Percentiles rank a stretch among this genome's conserved stretches.
Evolutionary conservation across 2,329 filamentous ascomycete genomes (phyloP).

Genomic region (Trichoderma cornu-damae): DNA sequence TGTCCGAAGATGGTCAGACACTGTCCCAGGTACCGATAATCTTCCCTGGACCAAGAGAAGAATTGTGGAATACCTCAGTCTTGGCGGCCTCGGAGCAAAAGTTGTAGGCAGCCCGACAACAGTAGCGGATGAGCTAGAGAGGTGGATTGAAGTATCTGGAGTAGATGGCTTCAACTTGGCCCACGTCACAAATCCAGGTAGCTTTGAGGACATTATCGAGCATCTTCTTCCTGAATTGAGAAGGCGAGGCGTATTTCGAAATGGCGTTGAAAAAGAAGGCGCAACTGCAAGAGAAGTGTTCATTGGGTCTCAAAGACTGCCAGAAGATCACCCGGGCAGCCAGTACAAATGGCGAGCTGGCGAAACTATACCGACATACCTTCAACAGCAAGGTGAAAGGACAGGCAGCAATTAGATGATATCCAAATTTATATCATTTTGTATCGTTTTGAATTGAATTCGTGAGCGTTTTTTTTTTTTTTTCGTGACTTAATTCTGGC

Average conservation of each 20-base stretch:
- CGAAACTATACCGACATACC: constrained; percentile 6
- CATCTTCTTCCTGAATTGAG: constrained; percentile 58
- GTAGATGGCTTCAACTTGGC: constrained; percentile 35
- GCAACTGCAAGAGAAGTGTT: constrained; percentile 21
- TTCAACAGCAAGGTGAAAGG: neutral
- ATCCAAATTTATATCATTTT: neutral
- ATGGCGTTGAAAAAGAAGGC: constrained; percentile 17
- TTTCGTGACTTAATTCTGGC: neutral
- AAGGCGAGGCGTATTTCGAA: constrained; percentile 23
- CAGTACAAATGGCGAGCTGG: constrained; percentile 19
- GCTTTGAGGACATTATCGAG: constrained; percentile 58
- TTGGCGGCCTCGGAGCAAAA: constrained; percentile 46
- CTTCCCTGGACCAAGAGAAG: constrained; percentile 51
- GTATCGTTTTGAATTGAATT: neutral
- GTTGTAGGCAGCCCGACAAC: constrained; percentile 40
- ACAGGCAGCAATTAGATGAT: neutral
- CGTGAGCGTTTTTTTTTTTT: neutral
- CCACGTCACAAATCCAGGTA: constrained; percentile 47
- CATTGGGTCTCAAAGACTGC: constrained; percentile 18
- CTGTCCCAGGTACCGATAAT: constrained; percentile 18
- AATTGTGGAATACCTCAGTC: constrained; percentile 50
- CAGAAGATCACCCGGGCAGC: constrained; percentile 20
- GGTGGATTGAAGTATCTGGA: constrained; percentile 37
- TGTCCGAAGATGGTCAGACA: constrained; percentile 20
- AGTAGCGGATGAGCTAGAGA: constrained; percentile 45